Percentiles rank a stretch among this genome's conserved stretches.
These are phyloP conservation scores for Dictyostelium purpureum DNA, from an alignment of 78 protist genomes.

Conservation along the genomic window DNA sequence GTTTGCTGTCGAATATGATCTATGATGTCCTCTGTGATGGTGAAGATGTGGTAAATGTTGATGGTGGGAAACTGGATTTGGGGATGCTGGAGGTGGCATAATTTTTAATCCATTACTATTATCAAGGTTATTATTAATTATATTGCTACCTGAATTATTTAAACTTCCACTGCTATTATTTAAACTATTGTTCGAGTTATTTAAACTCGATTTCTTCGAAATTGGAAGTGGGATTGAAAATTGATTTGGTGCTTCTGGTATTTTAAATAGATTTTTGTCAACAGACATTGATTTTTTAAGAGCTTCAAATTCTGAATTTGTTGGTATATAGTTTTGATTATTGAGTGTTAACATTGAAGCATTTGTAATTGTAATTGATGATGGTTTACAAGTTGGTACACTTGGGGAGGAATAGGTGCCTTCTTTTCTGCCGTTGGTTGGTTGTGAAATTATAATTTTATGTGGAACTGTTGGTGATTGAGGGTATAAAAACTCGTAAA, in stretches of 20 bases:
- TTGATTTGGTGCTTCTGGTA: constrained; percentile 46
- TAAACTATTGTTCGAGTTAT: not conserved
- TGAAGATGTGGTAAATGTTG: not conserved
- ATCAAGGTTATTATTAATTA: no score
- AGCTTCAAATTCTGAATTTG: constrained; percentile 3
- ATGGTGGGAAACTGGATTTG: constrained; percentile 24
- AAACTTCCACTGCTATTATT: no score
- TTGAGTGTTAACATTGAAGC: not conserved
- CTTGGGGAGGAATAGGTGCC: not conserved
- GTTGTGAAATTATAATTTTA: not conserved
- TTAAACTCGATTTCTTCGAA: not conserved
- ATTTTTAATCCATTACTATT: no score
- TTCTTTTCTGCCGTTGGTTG: not conserved
- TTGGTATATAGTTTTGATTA: not conserved
- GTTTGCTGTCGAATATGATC: constrained; percentile 20
- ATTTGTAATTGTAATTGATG: not conserved
- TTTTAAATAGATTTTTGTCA: constrained; percentile 44
- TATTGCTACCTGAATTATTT: no score
- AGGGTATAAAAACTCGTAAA: constrained; percentile 35
- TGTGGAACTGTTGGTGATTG: constrained; percentile 5
- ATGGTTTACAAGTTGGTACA: not conserved
- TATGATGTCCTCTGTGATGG: constrained; percentile 32
- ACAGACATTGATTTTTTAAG: not conserved
- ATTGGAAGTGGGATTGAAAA: constrained; percentile 46
- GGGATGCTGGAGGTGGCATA: constrained; percentile 15